Evolutionary conservation across 2,329 filamentous ascomycete species (phyloP), one percentile per base, ranked within the genome.

Genomic region (Aureobasidium musti): DNA sequence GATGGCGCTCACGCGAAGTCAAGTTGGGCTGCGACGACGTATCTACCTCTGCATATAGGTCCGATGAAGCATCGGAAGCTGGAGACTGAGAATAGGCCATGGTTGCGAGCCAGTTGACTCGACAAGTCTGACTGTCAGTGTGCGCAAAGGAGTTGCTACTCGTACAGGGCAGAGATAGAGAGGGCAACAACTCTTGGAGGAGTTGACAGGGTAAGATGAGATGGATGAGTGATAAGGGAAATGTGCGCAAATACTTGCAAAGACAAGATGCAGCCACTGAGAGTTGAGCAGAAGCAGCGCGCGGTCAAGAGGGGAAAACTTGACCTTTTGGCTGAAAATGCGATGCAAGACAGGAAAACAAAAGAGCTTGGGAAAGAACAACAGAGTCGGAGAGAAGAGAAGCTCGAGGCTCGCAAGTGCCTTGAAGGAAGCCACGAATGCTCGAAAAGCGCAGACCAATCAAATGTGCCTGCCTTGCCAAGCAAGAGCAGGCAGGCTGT

Each of bases 41-140:
- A 53, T 63, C 50, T 65, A 56, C 63, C 63, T 65, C 63, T 50
- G 50, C 63, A 57, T 65, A 65, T n/a, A 65, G 30, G 45, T 65
- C 63, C 39, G 50, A 56, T 30, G 63, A 65, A 65, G 63, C 23
- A 49, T 65, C 63, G n/a, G 63, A 57, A 26, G 59, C 43, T 43
- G 59, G 59, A 63, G 59, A 63, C 21, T 47, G 28, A 13, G 19
- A 10, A 28, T 37, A 39, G 19, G 30, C 30, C 59, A 63, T 63
- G 21, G 14, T 41, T 47, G 56, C 19, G 11, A 23, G 23, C 41
- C 54, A 43, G 14, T 5, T 28, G 54, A 57, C 37, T 41, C 21
- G 19, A 8, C 54, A 30, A 41, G 13, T 50, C 41, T 11, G 45
- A 45, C 43, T 13, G 60, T 63, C 60, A 53, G 49, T 30, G 19